Conservation (phyloP, 306 rosid genomes). For the Datisca glomerata region DNA sequence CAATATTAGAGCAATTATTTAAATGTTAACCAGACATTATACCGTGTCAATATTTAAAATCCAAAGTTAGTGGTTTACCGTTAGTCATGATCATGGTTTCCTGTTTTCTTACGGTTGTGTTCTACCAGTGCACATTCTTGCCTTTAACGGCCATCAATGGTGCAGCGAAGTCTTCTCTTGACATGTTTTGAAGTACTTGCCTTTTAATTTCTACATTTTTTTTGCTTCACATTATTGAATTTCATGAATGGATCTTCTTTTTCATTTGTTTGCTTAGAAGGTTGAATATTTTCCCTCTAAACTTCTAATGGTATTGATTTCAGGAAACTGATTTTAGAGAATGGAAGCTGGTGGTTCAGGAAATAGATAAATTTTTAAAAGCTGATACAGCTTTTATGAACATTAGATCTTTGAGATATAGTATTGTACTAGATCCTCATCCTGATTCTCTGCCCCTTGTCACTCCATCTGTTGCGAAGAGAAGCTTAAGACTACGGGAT, state of each 20-base stretch:
- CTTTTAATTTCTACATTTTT: no score
- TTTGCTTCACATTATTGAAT: no score
- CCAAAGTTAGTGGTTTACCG: no score
- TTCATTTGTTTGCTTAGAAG: constrained; percentile 14
- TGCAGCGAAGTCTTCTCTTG: no score
- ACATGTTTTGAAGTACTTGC: no score
- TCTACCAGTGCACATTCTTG: no score
- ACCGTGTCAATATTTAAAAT: no score
- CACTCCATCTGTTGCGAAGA: constrained; percentile 33
- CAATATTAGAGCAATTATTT: not conserved
- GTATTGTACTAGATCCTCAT: constrained; percentile 67
- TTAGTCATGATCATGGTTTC: no score
- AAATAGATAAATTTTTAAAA: constrained; percentile 71
- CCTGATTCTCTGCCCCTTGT: constrained; percentile 51
- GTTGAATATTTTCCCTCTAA: no score
- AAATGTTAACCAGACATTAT: not conserved
- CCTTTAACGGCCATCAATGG: no score
- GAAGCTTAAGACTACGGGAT: constrained; percentile 58
- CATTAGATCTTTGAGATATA: constrained; percentile 83
- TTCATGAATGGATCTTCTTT: constrained; percentile 10
- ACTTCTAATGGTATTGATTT: constrained; percentile 23
- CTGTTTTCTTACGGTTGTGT: no score
- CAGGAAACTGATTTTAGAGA: constrained; percentile 88
- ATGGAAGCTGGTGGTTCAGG: constrained; percentile 93
- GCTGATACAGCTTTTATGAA: constrained; percentile 70